A percentile compares a stretch with the other conserved stretches of the same genome.
These are phyloP conservation scores for Lactarius tabidus DNA, from an alignment of 768 basidiomycete species.

Conservation along the genomic window DNA sequence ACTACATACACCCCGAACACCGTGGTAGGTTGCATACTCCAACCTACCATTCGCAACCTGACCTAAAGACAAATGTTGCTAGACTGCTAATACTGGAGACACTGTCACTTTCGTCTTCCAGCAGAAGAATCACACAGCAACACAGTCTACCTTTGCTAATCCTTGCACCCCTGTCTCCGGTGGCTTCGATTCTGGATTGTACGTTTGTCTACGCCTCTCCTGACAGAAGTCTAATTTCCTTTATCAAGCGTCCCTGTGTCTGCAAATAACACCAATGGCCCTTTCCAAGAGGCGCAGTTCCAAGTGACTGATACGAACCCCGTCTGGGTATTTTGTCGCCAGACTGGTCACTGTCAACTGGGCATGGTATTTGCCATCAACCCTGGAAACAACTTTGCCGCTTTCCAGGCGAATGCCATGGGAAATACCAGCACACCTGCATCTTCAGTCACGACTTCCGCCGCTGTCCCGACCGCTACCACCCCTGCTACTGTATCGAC, in stretches of 20 bases:
- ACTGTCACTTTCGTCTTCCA: constrained; percentile 47
- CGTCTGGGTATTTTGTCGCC: constrained; percentile 58
- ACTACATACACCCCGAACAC: constrained; percentile 39
- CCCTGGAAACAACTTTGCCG: constrained; percentile 48
- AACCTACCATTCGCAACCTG: background rate
- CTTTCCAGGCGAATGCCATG: constrained; percentile 53
- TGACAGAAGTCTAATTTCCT: constrained; percentile 28
- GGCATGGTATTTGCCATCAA: constrained; percentile 71
- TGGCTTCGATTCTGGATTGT: constrained; percentile 63
- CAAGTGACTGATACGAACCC: constrained; percentile 42
- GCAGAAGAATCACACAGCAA: constrained; percentile 55
- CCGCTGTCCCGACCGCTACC: constrained; percentile 34
- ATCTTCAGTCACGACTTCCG: constrained; percentile 23
- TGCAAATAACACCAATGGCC: constrained; percentile 36
- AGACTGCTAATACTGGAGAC: constrained; percentile 49
- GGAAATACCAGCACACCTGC: constrained; percentile 26
- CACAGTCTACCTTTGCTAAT: constrained; percentile 48
- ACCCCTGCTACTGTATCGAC: constrained; percentile 29
- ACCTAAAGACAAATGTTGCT: background rate
- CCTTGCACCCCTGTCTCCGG: constrained; percentile 42
- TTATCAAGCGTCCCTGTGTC: constrained; percentile 47
- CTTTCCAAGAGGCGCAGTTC: constrained; percentile 46
- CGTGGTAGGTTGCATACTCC: constrained; percentile 28
- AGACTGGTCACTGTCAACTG: constrained; percentile 49
- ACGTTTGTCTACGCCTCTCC: constrained; percentile 26